Percentiles rank a stretch among this genome's conserved stretches.
phyloP scores from a whole-genome alignment of 495 filamentous ascomycete species.

The Lasiosphaeriaceae sp. region DNA sequence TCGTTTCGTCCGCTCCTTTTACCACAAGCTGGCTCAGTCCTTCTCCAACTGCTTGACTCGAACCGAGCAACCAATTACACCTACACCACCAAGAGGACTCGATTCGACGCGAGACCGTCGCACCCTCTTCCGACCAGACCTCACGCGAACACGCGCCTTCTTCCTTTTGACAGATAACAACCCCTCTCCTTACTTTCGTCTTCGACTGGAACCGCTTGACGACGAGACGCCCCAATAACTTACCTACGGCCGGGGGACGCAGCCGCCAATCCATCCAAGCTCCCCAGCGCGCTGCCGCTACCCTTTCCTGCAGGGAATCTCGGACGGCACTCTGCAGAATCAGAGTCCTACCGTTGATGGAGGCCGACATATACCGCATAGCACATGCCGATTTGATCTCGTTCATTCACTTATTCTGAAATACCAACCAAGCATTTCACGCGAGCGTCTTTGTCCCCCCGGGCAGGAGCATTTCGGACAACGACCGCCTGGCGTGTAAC shows the following conservation, averaged over 20 bases:
- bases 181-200: too few relatives aligned
- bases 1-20: constrained; percentile 22
- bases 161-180: too few relatives aligned
- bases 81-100: not conserved
- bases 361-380: not conserved
- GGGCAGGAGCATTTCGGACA: not conserved
- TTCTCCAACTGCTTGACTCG: not conserved
- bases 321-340: constrained; percentile 24
- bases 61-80: too few relatives aligned
- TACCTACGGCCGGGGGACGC: too few relatives aligned
- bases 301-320: constrained; percentile 9
- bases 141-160: too few relatives aligned
- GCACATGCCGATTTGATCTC: not conserved
- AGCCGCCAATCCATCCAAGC: too few relatives aligned
- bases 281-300: constrained; percentile 12
- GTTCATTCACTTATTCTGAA: not conserved
- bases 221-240: too few relatives aligned
- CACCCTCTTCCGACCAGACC: not conserved
- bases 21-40: not conserved
- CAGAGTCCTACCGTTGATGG: constrained; percentile 7
- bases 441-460: not conserved
- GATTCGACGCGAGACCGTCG: constrained; percentile 16
- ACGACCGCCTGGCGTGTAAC: not conserved
- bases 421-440: not conserved
- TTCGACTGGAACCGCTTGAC: too few relatives aligned